Conservation (phyloP, 2,329 filamentous ascomycete genomes). For the Aspergillus glaucus region DNA sequence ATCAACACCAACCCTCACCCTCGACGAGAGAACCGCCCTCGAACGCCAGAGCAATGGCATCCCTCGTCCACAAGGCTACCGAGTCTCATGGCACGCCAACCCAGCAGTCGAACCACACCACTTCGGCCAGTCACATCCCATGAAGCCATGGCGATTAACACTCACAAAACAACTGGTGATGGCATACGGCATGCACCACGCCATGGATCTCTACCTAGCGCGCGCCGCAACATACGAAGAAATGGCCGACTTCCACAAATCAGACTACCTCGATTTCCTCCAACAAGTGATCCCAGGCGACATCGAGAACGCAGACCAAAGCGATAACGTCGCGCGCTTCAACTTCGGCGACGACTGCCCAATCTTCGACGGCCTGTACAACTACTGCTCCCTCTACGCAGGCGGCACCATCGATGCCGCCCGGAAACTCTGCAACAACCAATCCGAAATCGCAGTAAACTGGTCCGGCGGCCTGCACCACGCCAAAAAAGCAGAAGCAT, state of each 20-base stretch:
- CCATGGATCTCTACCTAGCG: conserved; percentile 90
- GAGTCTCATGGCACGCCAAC: conserved; percentile 92
- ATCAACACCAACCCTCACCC: conserved; percentile 41
- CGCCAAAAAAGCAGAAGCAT: conserved; percentile 88
- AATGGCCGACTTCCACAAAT: conserved; percentile 76
- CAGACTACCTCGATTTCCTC: conserved; percentile 87
- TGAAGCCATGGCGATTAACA: conserved; percentile 97
- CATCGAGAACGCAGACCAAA: conserved; percentile 57
- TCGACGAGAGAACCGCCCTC: conserved; percentile 47
- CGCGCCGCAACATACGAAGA: conserved; percentile 82
- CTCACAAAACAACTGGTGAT: conserved; percentile 92
- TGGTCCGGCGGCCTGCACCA: conserved; percentile 97
- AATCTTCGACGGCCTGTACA: conserved; percentile 89
- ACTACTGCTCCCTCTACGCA: conserved; percentile 90
- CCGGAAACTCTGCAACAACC: conserved; percentile 74
- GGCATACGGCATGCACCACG: conserved; percentile 90
- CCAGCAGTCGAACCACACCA: conserved; percentile 93
- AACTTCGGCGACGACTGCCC: conserved; percentile 94
- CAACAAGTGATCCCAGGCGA: conserved; percentile 65
- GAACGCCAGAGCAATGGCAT: conserved; percentile 61
- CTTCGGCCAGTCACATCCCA: conserved; percentile 93
- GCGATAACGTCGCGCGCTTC: conserved; percentile 57
- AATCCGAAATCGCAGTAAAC: conserved; percentile 93
- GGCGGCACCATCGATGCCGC: conserved; percentile 88
- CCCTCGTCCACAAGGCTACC: conserved; percentile 74